These are phyloP conservation scores for Aureoboletus auriporus DNA, from an alignment of 768 basidiomycete species.

Conservation along the genomic window DNA sequence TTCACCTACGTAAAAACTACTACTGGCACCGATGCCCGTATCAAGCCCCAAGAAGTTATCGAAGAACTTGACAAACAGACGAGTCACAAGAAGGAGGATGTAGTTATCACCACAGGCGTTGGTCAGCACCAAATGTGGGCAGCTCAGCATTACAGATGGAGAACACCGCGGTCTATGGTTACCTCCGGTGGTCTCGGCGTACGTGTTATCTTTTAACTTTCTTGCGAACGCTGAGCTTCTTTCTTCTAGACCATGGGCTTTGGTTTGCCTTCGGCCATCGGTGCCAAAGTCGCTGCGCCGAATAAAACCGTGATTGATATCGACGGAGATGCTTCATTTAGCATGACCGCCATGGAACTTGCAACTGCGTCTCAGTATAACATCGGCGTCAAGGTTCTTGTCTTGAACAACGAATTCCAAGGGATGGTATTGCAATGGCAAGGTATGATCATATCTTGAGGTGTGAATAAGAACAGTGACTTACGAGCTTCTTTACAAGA, in stretches of 20 bases:
- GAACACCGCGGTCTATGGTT: conserved; percentile 78
- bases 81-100: conserved; percentile 76
- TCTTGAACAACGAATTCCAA: conserved; percentile 96
- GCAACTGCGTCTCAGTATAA: conserved; percentile 86
- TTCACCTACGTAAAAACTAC: conserved; percentile 78
- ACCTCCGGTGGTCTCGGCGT: conserved; percentile 95
- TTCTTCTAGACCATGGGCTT: conserved; percentile 89
- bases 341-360: conserved; percentile 99
- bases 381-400: conserved; percentile 92
- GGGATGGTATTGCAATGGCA: conserved; percentile 99
- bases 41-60: conserved; percentile 97
- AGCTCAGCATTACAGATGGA: conserved; percentile 92
- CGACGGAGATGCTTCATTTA: conserved; percentile 97
- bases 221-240: not conserved
- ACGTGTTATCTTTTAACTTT: conserved; percentile 30
- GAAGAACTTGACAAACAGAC: conserved; percentile 86
- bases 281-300: conserved; percentile 95
- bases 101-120: conserved; percentile 90
- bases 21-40: conserved; percentile 49
- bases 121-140: conserved; percentile 99
- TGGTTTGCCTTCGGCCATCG: conserved; percentile 90
- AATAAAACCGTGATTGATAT: conserved; percentile 93
- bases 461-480: not conserved
- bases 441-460: conserved; percentile 44
- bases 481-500: conserved; percentile 40